Base-by-base conservation (phyloP, 1,284 basidiomycete genomes). In the Ustilago shanxiensis region DNA sequence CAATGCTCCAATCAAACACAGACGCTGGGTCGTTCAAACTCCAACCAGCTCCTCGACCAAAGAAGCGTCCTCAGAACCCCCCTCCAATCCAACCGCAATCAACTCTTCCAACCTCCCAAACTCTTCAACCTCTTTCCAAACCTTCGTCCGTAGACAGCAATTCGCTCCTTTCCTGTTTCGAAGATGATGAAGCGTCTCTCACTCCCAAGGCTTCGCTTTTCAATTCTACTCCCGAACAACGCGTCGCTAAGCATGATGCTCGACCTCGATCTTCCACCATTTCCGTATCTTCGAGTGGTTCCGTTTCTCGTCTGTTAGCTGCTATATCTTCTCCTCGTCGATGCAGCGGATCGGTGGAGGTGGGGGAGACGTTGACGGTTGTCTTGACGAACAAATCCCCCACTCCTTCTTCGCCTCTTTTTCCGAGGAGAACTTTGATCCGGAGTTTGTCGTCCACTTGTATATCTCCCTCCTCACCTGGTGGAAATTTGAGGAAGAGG, bases 41-140 rank as follows among this genome's bases (percentile, higher is more conserved):
- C 16, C 72, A 74, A 28, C 72, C 72, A 14, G 72, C 72, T 8
- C 72, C 72, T 24, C 66, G 62, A n/a, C 72, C 62, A 22, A 69
- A 66, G 35, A 74, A 69, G 58, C 66, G 72, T 31, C 57, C 57
- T 13, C 60, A 44, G 11, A 54, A 61, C 13, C 57, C 68, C 33
- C 55, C 66, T 13, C 20, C 50, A 13, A 6, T 49, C 47, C 47
- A 49, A 28, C 26, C 14, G 24, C 47, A 20, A 22, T 41, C 39
- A 11, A 33, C 11, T 16, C 22, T n/a, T 20, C 44, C 16, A 45
- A 22, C 5, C n/a, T 45, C 44, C 31, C n/a, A 31, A 20, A 33
- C 45, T 37, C 22, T 7, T 3, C 53, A 22, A 13, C 53, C 24
- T 29, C 20, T 5, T 20, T 8, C 24, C 54, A 28, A 20, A n/a